phyloP scores from a whole-genome alignment of 805 yeast species.

The Nadsonia fulvescens region DNA sequence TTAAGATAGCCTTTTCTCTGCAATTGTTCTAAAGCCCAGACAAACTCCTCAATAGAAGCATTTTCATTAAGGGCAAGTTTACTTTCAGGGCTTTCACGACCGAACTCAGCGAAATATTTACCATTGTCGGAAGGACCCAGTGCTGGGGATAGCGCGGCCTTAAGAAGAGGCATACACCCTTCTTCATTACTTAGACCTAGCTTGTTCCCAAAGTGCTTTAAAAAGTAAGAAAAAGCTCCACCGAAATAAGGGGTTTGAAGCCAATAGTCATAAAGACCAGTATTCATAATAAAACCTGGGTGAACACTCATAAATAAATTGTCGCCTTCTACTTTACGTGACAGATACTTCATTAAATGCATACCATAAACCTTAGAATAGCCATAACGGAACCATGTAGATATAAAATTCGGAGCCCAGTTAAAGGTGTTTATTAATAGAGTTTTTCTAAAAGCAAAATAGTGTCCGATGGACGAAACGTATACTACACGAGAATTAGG shows the following conservation, averaged over 20 bases:
- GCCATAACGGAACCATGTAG: conserved; percentile 65
- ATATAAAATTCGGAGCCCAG: conserved; percentile 44
- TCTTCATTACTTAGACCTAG: conserved; percentile 59
- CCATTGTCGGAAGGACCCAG: no score
- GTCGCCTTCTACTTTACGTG: conserved; percentile 49
- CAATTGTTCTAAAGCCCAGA: no score
- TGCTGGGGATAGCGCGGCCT: conserved; percentile 41
- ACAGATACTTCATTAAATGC: conserved; percentile 47
- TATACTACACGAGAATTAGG: conserved; percentile 30
- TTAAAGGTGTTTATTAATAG: conserved; percentile 32
- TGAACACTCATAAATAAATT: conserved; percentile 50
- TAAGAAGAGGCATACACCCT: conserved; percentile 48
- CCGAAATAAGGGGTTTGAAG: conserved; percentile 69
- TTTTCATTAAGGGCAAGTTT: no score
- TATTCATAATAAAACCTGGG: conserved; percentile 77
- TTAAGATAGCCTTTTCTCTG: no score
- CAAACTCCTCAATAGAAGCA: no score
- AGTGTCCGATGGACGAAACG: conserved; percentile 50
- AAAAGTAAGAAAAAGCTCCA: conserved; percentile 47
- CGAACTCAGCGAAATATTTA: no score
- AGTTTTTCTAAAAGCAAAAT: conserved; percentile 30
- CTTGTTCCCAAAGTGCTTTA: conserved; percentile 48
- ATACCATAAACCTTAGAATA: conserved; percentile 63
- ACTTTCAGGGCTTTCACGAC: no score
- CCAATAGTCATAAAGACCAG: conserved; percentile 60